Percentiles rank a stretch among this genome's conserved stretches.
Evolutionary conservation across 805 yeast species (phyloP).

Genomic region (Teunomyces lycoperdinae): DNA sequence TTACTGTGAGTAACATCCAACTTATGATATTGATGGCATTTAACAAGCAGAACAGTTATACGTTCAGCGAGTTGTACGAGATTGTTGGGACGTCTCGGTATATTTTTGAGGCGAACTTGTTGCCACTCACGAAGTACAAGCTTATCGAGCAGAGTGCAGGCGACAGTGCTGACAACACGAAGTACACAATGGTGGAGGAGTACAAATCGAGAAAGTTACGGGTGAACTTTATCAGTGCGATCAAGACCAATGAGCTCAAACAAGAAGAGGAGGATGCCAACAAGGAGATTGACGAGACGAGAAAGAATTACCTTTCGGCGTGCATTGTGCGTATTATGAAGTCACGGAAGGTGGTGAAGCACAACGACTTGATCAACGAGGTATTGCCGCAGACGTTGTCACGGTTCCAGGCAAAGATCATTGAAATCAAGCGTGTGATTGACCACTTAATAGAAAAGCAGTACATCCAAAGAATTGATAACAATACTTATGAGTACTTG

Average conservation of each 20-base stretch:
- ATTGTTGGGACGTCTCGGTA: slow-evolving; percentile 66
- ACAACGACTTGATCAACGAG: slow-evolving; percentile 79
- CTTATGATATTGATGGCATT: slow-evolving; percentile 83
- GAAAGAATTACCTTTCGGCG: slow-evolving; percentile 83
- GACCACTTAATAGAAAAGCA: slow-evolving; percentile 83
- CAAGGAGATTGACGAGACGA: slow-evolving; percentile 80
- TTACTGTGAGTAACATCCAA: slow-evolving; percentile 83
- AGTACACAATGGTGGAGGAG: slow-evolving; percentile 69
- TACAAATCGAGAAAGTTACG: slow-evolving; percentile 82
- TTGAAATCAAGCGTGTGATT: slow-evolving; percentile 84
- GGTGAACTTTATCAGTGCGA: slow-evolving; percentile 69
- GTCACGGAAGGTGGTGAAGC: slow-evolving; percentile 77
- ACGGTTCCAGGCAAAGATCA: slow-evolving; percentile 80
- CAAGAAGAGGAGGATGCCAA: slow-evolving; percentile 73
- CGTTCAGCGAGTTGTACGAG: slow-evolving; percentile 58
- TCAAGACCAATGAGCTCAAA: slow-evolving; percentile 53
- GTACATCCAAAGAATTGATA: slow-evolving; percentile 74
- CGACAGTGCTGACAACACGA: slow-evolving; percentile 45
- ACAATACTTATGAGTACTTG: slow-evolving; percentile 73
- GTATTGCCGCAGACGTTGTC: slow-evolving; percentile 80
- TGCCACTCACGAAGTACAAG: slow-evolving; percentile 76
- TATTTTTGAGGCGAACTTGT: slow-evolving; percentile 69
- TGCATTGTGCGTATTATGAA: slow-evolving; percentile 97
- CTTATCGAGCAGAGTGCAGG: slow-evolving; percentile 66
- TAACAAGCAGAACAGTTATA: slow-evolving; percentile 62